These are phyloP conservation scores for Colletotrichum plurivorum DNA, from an alignment of 2,329 filamentous ascomycete genomes.

Conservation along the genomic window DNA sequence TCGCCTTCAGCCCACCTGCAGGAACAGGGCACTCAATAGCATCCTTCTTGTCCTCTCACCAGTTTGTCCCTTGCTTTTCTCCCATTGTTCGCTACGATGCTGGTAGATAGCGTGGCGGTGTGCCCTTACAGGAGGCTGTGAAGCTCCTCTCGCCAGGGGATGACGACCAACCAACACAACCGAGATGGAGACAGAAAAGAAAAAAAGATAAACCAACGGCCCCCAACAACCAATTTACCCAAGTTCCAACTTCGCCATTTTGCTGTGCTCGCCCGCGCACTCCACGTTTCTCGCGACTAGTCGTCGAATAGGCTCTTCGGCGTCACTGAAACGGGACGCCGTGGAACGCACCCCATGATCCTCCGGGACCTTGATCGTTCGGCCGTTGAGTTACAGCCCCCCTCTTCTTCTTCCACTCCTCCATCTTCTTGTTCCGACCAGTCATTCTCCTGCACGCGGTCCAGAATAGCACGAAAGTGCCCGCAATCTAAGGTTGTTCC, in stretches of 20 bases:
- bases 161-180: not conserved
- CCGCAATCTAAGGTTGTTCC: slow-evolving; percentile 30
- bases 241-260: not conserved
- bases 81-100: slow-evolving; percentile 6
- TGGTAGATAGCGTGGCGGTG: slow-evolving; percentile 20
- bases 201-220: slow-evolving; percentile 11
- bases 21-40: slow-evolving; percentile 17
- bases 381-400: slow-evolving; percentile 6
- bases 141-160: slow-evolving; percentile 17
- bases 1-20: slow-evolving; percentile 20
- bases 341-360: not conserved
- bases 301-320: not conserved
- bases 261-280: not conserved
- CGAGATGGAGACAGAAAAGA: not conserved
- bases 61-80: not conserved
- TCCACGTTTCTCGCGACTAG: not conserved
- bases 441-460: not conserved
- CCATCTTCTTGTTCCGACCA: not conserved
- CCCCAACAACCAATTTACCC: slow-evolving; percentile 11
- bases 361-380: slow-evolving; percentile 7
- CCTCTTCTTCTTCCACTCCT: not conserved
- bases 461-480: slow-evolving; percentile 19
- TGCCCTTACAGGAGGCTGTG: slow-evolving; percentile 29
- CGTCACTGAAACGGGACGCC: not conserved
- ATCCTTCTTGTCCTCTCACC: not conserved